These are phyloP conservation scores for Luffa acutangula DNA, from an alignment of 306 rosid species.

Conservation along the genomic window DNA sequence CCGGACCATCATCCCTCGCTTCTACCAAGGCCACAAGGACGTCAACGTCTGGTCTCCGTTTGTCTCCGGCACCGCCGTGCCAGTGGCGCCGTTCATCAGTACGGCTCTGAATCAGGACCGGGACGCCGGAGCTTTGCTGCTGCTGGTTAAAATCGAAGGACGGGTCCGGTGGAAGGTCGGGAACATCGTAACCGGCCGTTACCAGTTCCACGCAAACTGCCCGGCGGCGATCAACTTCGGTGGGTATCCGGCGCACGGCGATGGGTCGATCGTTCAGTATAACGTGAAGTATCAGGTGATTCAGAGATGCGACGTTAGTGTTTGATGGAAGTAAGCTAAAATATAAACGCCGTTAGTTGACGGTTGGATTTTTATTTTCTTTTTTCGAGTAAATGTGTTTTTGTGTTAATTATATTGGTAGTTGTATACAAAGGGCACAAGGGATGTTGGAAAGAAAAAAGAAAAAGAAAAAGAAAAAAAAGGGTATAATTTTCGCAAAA, in stretches of 20 bases:
- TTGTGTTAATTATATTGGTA: neutral
- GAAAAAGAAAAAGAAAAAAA: neutral
- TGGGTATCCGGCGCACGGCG: constrained; percentile 25
- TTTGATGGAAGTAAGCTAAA: constrained; percentile 21
- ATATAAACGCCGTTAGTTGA: neutral
- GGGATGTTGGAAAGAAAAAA: neutral
- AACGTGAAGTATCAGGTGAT: constrained; percentile 62
- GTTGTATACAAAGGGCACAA: neutral
- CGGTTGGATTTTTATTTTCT: neutral
- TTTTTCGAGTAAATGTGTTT: neutral
- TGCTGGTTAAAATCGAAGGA: constrained; percentile 47
- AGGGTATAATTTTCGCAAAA: neutral
- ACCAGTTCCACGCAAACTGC: constrained; percentile 58
- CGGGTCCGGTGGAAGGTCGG: constrained; percentile 87
- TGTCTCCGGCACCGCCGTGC: constrained; percentile 54
- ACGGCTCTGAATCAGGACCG: constrained; percentile 30
- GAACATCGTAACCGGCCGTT: constrained; percentile 40
- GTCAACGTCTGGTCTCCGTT: constrained; percentile 76
- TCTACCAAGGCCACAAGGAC: constrained; percentile 83
- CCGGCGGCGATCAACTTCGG: constrained; percentile 58
- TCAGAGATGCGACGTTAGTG: constrained; percentile 57
- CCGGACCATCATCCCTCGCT: constrained; percentile 53
- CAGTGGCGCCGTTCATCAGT: constrained; percentile 69
- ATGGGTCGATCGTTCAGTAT: constrained; percentile 18
- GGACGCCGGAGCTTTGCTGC: constrained; percentile 27